Conservation (phyloP, 1,139 yeast genomes). For the Hyphopichia wangnamkhiaoensis region DNA sequence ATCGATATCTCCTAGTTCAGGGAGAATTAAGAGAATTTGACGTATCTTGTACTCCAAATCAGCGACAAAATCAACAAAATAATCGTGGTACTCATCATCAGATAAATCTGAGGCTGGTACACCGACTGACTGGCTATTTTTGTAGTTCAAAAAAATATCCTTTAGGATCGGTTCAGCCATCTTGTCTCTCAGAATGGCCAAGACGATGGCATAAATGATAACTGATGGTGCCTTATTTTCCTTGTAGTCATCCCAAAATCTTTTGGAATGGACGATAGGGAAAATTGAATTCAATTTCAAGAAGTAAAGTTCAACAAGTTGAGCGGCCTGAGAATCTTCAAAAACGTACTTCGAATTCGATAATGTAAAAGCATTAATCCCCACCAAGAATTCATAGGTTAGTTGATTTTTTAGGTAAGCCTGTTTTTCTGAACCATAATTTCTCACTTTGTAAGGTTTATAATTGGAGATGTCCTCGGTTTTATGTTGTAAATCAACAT, state of each 20-base stretch:
- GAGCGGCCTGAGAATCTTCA: constrained; percentile 19
- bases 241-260: constrained; percentile 31
- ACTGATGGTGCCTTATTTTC: constrained; percentile 23
- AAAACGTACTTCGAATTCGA: constrained; percentile 25
- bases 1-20: constrained; percentile 41
- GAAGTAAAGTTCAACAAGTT: constrained; percentile 30
- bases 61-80: constrained; percentile 20
- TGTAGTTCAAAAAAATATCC: constrained; percentile 17
- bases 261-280: constrained; percentile 29
- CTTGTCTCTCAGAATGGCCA: constrained; percentile 29
- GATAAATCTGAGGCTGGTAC: constrained; percentile 1
- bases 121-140: too few species aligned
- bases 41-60: constrained; percentile 36
- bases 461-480: constrained; percentile 4
- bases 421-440: constrained; percentile 13
- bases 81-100: constrained; percentile 13
- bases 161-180: constrained; percentile 28
- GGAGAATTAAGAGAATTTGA: constrained; percentile 25
- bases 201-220: constrained; percentile 29
- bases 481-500: constrained; percentile 16
- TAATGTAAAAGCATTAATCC: constrained; percentile 36
- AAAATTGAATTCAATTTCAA: constrained; percentile 34
- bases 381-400: constrained; percentile 21
- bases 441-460: constrained; percentile 13
- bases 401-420: constrained; percentile 16